Conservation (phyloP, 2,329 filamentous ascomycete genomes). For the Trichoderma sp. region DNA sequence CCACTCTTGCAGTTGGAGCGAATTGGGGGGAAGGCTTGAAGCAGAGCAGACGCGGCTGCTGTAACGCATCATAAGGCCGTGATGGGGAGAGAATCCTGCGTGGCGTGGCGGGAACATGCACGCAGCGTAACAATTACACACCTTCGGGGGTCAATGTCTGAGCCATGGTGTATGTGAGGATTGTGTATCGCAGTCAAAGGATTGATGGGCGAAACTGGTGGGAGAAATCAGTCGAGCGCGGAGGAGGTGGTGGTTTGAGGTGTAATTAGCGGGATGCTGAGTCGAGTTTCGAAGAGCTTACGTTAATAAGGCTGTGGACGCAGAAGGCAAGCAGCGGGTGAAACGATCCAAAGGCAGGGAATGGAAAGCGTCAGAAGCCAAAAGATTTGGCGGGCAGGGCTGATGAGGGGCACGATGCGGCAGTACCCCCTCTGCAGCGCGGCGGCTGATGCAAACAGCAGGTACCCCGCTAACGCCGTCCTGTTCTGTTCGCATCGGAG, state of each 20-base stretch:
- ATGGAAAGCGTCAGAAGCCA: conserved; percentile 49
- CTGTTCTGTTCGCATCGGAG: neutral
- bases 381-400: conserved; percentile 38
- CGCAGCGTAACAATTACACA: conserved; percentile 30
- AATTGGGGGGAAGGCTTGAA: neutral
- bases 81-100: neutral
- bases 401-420: conserved; percentile 31
- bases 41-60: neutral
- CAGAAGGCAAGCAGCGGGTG: conserved; percentile 7
- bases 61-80: neutral
- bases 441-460: conserved; percentile 13
- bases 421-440: conserved; percentile 28
- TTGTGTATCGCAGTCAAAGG: neutral
- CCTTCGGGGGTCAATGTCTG: conserved; percentile 43
- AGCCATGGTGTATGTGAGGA: conserved; percentile 30
- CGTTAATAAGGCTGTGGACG: conserved; percentile 22
- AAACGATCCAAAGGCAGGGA: conserved; percentile 14
- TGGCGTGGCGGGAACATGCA: neutral
- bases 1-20: neutral
- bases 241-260: neutral
- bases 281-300: neutral
- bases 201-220: neutral
- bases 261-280: neutral
- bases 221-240: neutral
- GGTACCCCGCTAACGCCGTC: conserved; percentile 26